A percentile compares a stretch with the other conserved stretches of the same genome.
phyloP scores from a whole-genome alignment of 768 basidiomycete species.

The Imleria badia region DNA sequence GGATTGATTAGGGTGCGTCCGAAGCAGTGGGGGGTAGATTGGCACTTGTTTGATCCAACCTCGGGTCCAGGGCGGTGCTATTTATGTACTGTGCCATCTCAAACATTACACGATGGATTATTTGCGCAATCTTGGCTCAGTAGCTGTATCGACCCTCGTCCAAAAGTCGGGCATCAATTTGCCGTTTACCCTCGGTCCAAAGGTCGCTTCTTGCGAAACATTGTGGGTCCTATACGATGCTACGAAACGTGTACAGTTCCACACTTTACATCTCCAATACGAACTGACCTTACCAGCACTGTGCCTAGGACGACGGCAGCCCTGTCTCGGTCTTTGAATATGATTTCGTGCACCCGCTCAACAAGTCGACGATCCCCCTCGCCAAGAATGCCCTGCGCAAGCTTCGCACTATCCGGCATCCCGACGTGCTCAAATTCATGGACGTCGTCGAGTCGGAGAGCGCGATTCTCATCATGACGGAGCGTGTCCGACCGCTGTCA shows the following conservation, averaged over 20 bases:
- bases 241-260: slow-evolving; percentile 69
- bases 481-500: slow-evolving; percentile 80
- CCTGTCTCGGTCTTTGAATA: slow-evolving; percentile 92
- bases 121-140: slow-evolving; percentile 76
- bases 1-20: too few species aligned
- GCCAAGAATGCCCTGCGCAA: slow-evolving; percentile 91
- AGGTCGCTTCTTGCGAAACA: slow-evolving; percentile 64
- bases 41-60: too few species aligned
- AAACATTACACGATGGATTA: slow-evolving; percentile 92
- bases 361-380: slow-evolving; percentile 63
- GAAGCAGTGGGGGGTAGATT: too few species aligned
- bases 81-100: too few species aligned
- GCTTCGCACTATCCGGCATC: slow-evolving; percentile 88
- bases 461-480: slow-evolving; percentile 90
- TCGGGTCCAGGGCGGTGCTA: too few species aligned
- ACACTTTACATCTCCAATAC: slow-evolving; percentile 2
- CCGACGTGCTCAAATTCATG: slow-evolving; percentile 94
- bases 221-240: slow-evolving; percentile 89
- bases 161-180: slow-evolving; percentile 90
- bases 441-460: slow-evolving; percentile 90
- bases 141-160: slow-evolving; percentile 86
- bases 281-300: slow-evolving; percentile 17
- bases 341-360: slow-evolving; percentile 63
- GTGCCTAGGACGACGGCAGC: slow-evolving; percentile 82
- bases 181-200: slow-evolving; percentile 81